These are phyloP conservation scores for Phlyctochytrium planicorne DNA, from an alignment of 192 early-diverging fungal genomes.

Conservation along the genomic window DNA sequence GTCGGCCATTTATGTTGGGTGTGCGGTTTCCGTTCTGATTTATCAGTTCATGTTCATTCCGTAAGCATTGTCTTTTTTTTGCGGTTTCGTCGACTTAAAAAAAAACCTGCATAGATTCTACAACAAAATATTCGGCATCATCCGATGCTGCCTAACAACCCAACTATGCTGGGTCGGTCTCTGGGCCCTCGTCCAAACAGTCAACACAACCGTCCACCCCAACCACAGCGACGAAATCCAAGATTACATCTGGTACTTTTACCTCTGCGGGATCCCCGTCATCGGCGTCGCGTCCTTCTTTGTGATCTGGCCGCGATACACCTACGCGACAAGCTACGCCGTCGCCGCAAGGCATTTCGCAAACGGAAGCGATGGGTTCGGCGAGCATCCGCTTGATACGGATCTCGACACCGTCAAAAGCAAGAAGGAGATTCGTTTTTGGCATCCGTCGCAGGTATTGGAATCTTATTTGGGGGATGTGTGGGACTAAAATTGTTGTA, in stretches of 20 bases:
- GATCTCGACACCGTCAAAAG: constrained; percentile 9
- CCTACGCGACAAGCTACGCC: constrained; percentile 18
- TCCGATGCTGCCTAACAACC: constrained; percentile 12
- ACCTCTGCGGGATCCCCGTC: constrained; percentile 16
- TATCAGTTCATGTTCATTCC: constrained; percentile 27
- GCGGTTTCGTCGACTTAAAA: neutral
- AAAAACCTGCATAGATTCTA: constrained; percentile 11
- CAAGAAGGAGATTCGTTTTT: constrained; percentile 22
- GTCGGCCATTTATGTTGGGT: constrained; percentile 3
- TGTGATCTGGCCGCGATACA: constrained; percentile 11
- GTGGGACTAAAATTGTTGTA: neutral
- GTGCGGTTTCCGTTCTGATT: constrained; percentile 11
- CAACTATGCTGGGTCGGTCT: constrained; percentile 19
- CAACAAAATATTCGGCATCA: constrained; percentile 24
- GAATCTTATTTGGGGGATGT: neutral
- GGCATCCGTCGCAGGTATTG: constrained; percentile 21
- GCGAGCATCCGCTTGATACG: no score
- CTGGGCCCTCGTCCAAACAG: constrained; percentile 15
- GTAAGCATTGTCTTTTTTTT: constrained; percentile 8
- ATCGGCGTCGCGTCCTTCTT: constrained; percentile 5
- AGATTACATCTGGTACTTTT: constrained; percentile 19
- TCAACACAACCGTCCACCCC: neutral
- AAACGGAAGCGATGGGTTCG: no score
- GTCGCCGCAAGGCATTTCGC: constrained; percentile 20
- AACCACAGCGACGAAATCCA: neutral